phyloP scores from a whole-genome alignment of 2,329 filamentous ascomycete species.

The Trichoderma endophyticum region DNA sequence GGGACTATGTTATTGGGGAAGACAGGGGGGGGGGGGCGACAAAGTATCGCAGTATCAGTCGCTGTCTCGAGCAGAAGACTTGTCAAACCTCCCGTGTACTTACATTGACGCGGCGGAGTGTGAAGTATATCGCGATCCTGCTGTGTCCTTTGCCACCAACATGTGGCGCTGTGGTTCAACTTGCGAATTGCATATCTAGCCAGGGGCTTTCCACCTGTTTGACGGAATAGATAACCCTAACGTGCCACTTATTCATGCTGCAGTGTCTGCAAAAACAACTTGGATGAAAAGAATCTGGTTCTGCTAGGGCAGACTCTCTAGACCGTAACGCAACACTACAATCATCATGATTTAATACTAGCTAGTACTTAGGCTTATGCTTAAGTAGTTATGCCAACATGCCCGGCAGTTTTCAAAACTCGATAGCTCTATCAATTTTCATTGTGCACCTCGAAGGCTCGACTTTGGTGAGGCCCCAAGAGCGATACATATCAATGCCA shows the following conservation, averaged over 20 bases:
- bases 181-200: conserved; percentile 25
- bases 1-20: conserved; percentile 21
- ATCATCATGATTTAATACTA: neutral
- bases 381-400: neutral
- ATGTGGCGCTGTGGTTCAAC: conserved; percentile 24
- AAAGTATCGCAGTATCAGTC: conserved; percentile 21
- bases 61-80: conserved; percentile 21
- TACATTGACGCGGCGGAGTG: conserved; percentile 25
- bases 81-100: conserved; percentile 21
- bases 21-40: conserved; percentile 19
- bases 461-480: neutral
- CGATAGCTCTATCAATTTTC: neutral
- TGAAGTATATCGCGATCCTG: conserved; percentile 25
- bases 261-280: conserved; percentile 19
- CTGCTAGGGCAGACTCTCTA: neutral
- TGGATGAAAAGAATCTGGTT: conserved; percentile 18
- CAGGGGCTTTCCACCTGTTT: conserved; percentile 23
- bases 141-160: conserved; percentile 20
- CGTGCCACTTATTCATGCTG: conserved; percentile 21
- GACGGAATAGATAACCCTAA: conserved; percentile 22
- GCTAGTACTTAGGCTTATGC: neutral
- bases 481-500: neutral
- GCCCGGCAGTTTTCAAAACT: neutral
- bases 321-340: neutral
- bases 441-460: neutral